phyloP scores from a whole-genome alignment of 2,329 filamentous ascomycete species.

The Monilinia vaccinii-corymbosi region DNA sequence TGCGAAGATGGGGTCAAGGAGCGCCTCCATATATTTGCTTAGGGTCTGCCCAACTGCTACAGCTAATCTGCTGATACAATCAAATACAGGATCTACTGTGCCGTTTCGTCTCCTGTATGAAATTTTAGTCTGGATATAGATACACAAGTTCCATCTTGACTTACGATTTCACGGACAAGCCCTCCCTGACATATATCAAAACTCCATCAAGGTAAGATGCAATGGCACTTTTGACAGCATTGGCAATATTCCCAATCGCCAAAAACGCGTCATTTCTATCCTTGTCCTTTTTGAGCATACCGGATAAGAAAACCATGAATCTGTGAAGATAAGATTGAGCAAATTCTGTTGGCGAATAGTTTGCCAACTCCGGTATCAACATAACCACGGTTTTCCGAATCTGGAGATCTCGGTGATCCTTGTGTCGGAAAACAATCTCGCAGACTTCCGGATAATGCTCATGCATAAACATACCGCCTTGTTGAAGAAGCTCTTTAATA shows the following conservation, averaged over 20 bases:
- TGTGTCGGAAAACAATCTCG: slow-evolving; percentile 85
- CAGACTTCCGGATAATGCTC: slow-evolving; percentile 86
- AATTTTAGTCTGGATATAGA: slow-evolving; percentile 23
- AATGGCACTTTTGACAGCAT: slow-evolving; percentile 91
- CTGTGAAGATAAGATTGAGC: slow-evolving; percentile 79
- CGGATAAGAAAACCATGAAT: slow-evolving; percentile 94
- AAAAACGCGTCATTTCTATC: slow-evolving; percentile 91
- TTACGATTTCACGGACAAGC: slow-evolving; percentile 68
- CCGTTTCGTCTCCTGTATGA: slow-evolving; percentile 32
- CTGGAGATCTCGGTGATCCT: slow-evolving; percentile 81
- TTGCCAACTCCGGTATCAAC: slow-evolving; percentile 85
- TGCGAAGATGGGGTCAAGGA: slow-evolving; percentile 92
- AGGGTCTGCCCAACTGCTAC: slow-evolving; percentile 92
- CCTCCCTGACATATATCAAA: slow-evolving; percentile 85
- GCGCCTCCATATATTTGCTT: slow-evolving; percentile 95
- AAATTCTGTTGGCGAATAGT: slow-evolving; percentile 87
- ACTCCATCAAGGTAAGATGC: slow-evolving; percentile 92
- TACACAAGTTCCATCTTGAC: slow-evolving; percentile 15
- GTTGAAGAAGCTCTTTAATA: slow-evolving; percentile 83
- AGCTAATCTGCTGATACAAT: slow-evolving; percentile 94
- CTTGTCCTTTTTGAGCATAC: slow-evolving; percentile 89
- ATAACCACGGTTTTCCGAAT: slow-evolving; percentile 85
- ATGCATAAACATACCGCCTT: slow-evolving; percentile 99
- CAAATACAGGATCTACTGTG: slow-evolving; percentile 71
- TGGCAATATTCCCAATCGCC: slow-evolving; percentile 91